Evolutionary conservation across 2,329 filamentous ascomycete species (phyloP), one percentile per base, ranked within the genome.

Genomic region (Penicillium janthinellum): DNA sequence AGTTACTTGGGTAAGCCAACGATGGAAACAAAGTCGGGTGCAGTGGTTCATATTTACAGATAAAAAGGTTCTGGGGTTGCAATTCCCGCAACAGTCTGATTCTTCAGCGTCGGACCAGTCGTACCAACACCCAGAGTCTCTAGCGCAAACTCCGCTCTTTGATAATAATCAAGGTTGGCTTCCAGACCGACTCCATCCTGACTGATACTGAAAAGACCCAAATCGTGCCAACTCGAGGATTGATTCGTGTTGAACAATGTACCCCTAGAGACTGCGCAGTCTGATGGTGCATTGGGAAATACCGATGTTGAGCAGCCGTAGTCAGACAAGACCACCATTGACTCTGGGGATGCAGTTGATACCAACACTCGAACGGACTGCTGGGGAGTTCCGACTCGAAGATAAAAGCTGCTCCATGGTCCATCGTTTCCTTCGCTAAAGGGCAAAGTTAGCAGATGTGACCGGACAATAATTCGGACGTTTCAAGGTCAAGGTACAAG

Each of bases 311-410:
- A 56, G 37, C 71, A 66, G 62, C 86, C 89, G 57, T 86, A 87
- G 59, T 81, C 79, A 1, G 82, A 77, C 54, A 87, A 81, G 41
- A 92, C 78, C 3, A 86, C 83, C 88, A 89, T 91, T 45, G 88
- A 86, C 73, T 91, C 88, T 38, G 90, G 90, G 44, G 88, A 81
- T 12, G 84, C 82, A 5, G 89, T 92, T 68, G 88, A 91, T 54
- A 88, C 81, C 12, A 85, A 78, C 53, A 87, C 81, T 64, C 84
- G 82, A 37, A 86, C 77, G 57, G 77, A 75, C 68, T 86, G 83
- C 25, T 74, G 71, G 14, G 85, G 83, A 7, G 75, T 78, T 53
- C 86, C 87, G 20, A 84, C 80, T 67, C 78, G 83, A 60, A 92
- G 79, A 12, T 79, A 81, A 64, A 91, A 86, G 6, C 88, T 85